phyloP scores from a whole-genome alignment of 1,284 basidiomycete genomes.

The Takashimella tepidaria region DNA sequence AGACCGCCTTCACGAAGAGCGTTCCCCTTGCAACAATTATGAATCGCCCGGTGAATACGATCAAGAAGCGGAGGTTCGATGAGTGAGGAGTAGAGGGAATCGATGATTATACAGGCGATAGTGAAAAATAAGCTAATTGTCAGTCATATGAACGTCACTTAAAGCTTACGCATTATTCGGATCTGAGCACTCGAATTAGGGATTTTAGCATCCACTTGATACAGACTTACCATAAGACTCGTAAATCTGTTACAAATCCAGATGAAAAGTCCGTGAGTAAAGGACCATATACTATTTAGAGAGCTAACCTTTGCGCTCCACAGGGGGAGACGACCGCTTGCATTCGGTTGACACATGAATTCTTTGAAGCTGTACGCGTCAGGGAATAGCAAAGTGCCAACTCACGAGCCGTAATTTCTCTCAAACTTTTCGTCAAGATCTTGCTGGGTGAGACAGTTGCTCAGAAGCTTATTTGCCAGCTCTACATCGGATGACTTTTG shows the following conservation, averaged over 20 bases:
- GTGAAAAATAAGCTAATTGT: slow-evolving; percentile 17
- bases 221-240: slow-evolving; percentile 10
- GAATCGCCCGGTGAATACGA: slow-evolving; percentile 12
- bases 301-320: slow-evolving; percentile 6
- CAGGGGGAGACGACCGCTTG: not conserved
- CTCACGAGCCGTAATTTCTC: slow-evolving; percentile 9
- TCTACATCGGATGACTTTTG: slow-evolving; percentile 6
- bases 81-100: slow-evolving; percentile 11
- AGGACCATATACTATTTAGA: too few species aligned
- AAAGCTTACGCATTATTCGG: slow-evolving; percentile 17
- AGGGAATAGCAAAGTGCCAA: not conserved
- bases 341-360: not conserved
- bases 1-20: slow-evolving; percentile 3
- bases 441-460: slow-evolving; percentile 9
- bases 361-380: slow-evolving; percentile 11
- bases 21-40: slow-evolving; percentile 9
- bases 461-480: slow-evolving; percentile 9
- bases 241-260: slow-evolving; percentile 11
- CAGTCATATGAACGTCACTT: not conserved
- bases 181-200: slow-evolving; percentile 1
- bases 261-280: too few species aligned
- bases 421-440: slow-evolving; percentile 8
- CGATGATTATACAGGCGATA: slow-evolving; percentile 15
- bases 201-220: not conserved
- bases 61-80: slow-evolving; percentile 1